Conservation (phyloP, 1,284 basidiomycete species). For the Cryptococcus wingfieldii region DNA sequence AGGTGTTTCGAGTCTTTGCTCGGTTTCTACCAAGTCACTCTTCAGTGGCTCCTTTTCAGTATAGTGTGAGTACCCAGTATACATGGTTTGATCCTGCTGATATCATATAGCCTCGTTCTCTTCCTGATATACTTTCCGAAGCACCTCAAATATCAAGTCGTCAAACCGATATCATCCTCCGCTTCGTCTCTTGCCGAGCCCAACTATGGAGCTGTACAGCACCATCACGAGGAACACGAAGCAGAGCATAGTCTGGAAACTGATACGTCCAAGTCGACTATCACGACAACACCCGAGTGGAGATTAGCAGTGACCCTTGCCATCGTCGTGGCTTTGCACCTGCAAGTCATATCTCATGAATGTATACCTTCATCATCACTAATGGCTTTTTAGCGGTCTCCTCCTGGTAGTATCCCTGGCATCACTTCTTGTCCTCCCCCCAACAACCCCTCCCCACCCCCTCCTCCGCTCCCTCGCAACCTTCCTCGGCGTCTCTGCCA, state of each 20-base stretch:
- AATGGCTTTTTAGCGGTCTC: constrained; percentile 43
- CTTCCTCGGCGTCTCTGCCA: constrained; percentile 79
- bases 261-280: constrained; percentile 5
- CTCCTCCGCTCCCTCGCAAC: constrained; percentile 68
- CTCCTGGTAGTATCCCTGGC: constrained; percentile 34
- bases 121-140: constrained; percentile 90
- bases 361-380: constrained; percentile 53
- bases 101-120: constrained; percentile 63
- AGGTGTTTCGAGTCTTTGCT: constrained; percentile 77
- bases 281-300: constrained; percentile 59
- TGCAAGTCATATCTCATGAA: constrained; percentile 55
- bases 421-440: constrained; percentile 49
- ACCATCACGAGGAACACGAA: not conserved
- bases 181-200: not conserved
- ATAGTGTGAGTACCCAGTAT: constrained; percentile 62
- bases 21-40: constrained; percentile 74
- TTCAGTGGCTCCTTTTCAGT: constrained; percentile 84
- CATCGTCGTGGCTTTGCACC: constrained; percentile 66
- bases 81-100: not conserved
- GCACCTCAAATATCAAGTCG: constrained; percentile 64
- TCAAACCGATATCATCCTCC: constrained; percentile 28
- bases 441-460: constrained; percentile 47
- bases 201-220: constrained; percentile 7
- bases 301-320: constrained; percentile 66
- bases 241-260: not conserved